These are phyloP conservation scores for Xylaria sp. DNA, from an alignment of 2,329 filamentous ascomycete species.

Conservation along the genomic window DNA sequence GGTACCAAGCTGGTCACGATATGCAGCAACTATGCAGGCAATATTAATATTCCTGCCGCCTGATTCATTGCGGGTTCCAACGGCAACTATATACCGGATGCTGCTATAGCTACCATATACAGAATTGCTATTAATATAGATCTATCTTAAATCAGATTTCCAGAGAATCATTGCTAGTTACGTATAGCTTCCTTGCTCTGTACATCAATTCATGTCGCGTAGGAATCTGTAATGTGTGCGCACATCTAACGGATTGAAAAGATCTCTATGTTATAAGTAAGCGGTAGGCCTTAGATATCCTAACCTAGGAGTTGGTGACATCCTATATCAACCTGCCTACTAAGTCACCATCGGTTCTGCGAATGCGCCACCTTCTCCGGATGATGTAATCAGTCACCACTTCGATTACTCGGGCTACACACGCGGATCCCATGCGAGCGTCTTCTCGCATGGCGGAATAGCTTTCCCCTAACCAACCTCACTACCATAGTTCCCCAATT, in stretches of 20 bases:
- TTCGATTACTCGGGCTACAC: too few relatives aligned
- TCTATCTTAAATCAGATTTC: neutral
- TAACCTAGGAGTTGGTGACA: neutral
- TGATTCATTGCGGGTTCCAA: neutral
- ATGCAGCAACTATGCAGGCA: neutral
- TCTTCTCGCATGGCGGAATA: neutral
- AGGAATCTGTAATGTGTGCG: too few relatives aligned
- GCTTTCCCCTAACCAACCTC: neutral
- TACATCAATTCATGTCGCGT: neutral
- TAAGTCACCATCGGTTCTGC: neutral
- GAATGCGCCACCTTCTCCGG: too few relatives aligned
- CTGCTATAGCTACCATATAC: neutral
- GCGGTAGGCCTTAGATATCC: neutral
- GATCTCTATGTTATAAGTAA: neutral
- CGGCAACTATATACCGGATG: neutral
- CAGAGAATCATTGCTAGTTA: neutral
- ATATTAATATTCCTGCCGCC: neutral
- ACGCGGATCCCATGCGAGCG: neutral
- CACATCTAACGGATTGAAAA: too few relatives aligned
- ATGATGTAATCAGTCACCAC: neutral
- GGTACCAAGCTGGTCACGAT: neutral
- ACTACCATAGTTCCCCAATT: neutral
- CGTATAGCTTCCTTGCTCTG: neutral
- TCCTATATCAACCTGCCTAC: neutral
- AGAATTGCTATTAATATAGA: neutral